phyloP scores from a whole-genome alignment of 2,329 filamentous ascomycete species.

The Penicillium sp. region DNA sequence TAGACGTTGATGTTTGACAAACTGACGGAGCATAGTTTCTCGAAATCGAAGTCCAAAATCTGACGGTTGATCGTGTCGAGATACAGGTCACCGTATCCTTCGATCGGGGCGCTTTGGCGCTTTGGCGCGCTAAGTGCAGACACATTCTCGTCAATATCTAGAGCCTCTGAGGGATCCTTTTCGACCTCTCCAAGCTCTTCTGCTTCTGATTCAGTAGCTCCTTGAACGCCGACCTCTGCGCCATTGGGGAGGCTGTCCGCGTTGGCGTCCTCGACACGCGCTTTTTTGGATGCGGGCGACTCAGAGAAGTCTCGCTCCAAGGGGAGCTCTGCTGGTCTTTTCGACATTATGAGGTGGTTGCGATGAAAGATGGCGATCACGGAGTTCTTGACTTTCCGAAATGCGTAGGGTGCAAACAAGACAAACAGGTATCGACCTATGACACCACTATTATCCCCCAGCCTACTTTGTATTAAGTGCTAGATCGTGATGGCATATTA shows the following conservation, averaged over 20 bases:
- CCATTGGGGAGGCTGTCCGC: slow-evolving; percentile 30
- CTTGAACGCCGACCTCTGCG: slow-evolving; percentile 40
- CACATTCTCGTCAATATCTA: slow-evolving; percentile 40
- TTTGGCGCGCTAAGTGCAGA: slow-evolving; percentile 41
- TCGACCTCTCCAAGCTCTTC: slow-evolving; percentile 38
- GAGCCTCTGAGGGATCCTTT: slow-evolving; percentile 27
- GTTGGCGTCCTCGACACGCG: slow-evolving; percentile 41
- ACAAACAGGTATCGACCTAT: slow-evolving; percentile 15
- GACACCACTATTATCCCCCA: neutral
- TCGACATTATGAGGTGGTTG: slow-evolving; percentile 43
- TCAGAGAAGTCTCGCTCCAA: slow-evolving; percentile 38
- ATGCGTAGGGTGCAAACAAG: slow-evolving; percentile 26
- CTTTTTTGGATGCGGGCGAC: slow-evolving; percentile 49
- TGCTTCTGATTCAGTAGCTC: slow-evolving; percentile 73
- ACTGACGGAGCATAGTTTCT: slow-evolving; percentile 95
- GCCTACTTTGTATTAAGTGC: neutral
- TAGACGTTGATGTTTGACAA: slow-evolving; percentile 99
- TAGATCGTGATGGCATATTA: neutral
- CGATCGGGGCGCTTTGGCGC: slow-evolving; percentile 75
- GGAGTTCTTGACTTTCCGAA: slow-evolving; percentile 22
- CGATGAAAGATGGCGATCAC: slow-evolving; percentile 8
- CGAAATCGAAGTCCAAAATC: slow-evolving; percentile 96
- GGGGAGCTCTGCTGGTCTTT: slow-evolving; percentile 48
- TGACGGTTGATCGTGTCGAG: slow-evolving; percentile 94
- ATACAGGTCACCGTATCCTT: slow-evolving; percentile 93